Percentiles rank a stretch among this genome's conserved stretches.
Conservation (phyloP, 495 filamentous ascomycete genomes). For the Massariosphaeria phaeospora region DNA sequence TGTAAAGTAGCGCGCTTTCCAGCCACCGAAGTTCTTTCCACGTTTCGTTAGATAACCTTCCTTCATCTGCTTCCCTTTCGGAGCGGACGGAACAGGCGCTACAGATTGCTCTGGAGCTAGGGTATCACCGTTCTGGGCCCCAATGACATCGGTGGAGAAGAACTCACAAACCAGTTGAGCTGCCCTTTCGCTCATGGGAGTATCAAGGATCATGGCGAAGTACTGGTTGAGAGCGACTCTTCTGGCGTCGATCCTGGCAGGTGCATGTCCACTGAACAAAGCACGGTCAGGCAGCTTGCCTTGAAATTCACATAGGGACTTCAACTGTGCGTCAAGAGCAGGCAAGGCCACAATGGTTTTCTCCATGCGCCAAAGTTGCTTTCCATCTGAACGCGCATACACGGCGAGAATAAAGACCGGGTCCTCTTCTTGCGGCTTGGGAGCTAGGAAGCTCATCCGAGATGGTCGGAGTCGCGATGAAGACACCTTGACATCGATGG, state of each 20-base stretch:
- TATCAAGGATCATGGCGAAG: conserved; percentile 76
- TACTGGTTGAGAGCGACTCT: conserved; percentile 77
- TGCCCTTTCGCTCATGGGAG: conserved; percentile 69
- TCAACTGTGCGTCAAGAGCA: conserved; percentile 73
- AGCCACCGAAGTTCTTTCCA: conserved; percentile 98
- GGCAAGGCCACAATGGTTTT: conserved; percentile 81
- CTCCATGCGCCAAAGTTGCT: conserved; percentile 87
- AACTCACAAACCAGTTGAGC: conserved; percentile 85
- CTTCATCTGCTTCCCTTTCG: conserved; percentile 62
- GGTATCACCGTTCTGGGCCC: conserved; percentile 59
- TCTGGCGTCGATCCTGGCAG: conserved; percentile 86
- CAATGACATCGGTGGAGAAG: conserved; percentile 77
- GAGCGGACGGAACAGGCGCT: conserved; percentile 44
- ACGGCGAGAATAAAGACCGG: conserved; percentile 90
- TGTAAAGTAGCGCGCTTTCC: conserved; percentile 93
- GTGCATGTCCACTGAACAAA: conserved; percentile 88
- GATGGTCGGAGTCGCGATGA: conserved; percentile 94
- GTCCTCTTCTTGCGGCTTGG: conserved; percentile 68
- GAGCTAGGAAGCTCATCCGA: conserved; percentile 71
- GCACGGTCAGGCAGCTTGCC: conserved; percentile 73
- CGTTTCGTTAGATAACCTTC: conserved; percentile 93
- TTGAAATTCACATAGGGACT: conserved; percentile 60
- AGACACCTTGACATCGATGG: conserved; percentile 76
- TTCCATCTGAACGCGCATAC: conserved; percentile 68
- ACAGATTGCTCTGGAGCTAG: conserved; percentile 36